phyloP scores from a whole-genome alignment of 148 eudicot species.

The Persicaria tinctoria region DNA sequence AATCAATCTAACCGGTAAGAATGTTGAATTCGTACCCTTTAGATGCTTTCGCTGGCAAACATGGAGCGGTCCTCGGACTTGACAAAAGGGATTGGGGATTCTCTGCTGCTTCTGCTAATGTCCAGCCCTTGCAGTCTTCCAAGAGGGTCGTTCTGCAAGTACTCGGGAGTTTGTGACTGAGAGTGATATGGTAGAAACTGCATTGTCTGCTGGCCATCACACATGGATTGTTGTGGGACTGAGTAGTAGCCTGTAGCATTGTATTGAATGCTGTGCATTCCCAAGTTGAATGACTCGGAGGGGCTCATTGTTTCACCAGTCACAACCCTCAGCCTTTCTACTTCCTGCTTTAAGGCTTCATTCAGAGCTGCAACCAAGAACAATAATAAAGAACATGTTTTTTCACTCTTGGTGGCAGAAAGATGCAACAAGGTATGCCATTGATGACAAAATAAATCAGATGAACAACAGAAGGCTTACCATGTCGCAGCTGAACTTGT shows the following conservation, averaged over 20 bases:
- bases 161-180: constrained; percentile 21
- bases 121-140: constrained; percentile 38
- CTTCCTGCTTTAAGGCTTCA: constrained; percentile 47
- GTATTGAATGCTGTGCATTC: constrained; percentile 27
- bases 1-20: constrained; percentile 19
- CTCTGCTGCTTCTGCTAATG: constrained; percentile 21
- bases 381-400: background rate
- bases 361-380: constrained; percentile 32
- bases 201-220: constrained; percentile 28
- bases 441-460: background rate
- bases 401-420: background rate
- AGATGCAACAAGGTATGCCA: background rate
- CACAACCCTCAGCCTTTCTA: constrained; percentile 43
- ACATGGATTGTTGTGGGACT: constrained; percentile 21
- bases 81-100: constrained; percentile 17
- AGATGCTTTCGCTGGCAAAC: constrained; percentile 42
- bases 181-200: constrained; percentile 24
- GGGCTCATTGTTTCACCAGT: constrained; percentile 35
- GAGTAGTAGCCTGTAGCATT: constrained; percentile 27
- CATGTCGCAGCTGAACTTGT: constrained; percentile 41
- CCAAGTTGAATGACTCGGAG: constrained; percentile 30
- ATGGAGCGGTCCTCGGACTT: constrained; percentile 35
- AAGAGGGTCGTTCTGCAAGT: constrained; percentile 29
- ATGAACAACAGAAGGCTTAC: constrained; percentile 17
- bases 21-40: constrained; percentile 12